Percentiles rank a stretch among this genome's conserved stretches.
Evolutionary conservation across 2,329 filamentous ascomycete genomes (phyloP).

Genomic region (Didymella segeticola): DNA sequence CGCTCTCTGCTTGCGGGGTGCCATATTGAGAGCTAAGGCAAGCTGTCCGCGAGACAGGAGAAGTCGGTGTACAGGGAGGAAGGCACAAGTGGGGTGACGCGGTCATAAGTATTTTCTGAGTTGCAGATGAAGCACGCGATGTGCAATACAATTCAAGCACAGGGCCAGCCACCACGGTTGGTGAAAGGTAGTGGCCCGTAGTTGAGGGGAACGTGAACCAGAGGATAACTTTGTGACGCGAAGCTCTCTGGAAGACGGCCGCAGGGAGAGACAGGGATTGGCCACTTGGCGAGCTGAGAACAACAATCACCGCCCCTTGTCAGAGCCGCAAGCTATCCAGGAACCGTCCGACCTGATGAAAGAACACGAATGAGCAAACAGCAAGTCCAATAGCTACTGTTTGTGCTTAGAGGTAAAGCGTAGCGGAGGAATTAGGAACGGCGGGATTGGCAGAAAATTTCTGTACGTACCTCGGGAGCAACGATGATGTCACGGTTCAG

Average conservation of each 20-base stretch:
- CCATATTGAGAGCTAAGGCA: slow-evolving; percentile 39
- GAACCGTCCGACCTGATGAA: slow-evolving; percentile 7
- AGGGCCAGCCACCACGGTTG: slow-evolving; percentile 35
- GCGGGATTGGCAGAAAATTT: slow-evolving; percentile 20
- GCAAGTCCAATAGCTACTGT: slow-evolving; percentile 13
- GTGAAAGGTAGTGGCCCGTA: slow-evolving; percentile 32
- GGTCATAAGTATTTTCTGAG: slow-evolving; percentile 31
- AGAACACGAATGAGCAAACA: slow-evolving; percentile 21
- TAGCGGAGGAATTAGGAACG: slow-evolving; percentile 18
- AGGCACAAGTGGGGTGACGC: slow-evolving; percentile 34
- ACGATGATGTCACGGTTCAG: slow-evolving; percentile 40
- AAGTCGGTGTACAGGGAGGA: slow-evolving; percentile 35
- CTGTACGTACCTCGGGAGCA: slow-evolving; percentile 35
- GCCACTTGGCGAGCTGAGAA: slow-evolving; percentile 28
- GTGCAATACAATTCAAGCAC: slow-evolving; percentile 19
- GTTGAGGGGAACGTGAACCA: slow-evolving; percentile 31
- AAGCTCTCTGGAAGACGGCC: slow-evolving; percentile 33
- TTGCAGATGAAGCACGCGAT: slow-evolving; percentile 11
- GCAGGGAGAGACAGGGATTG: slow-evolving; percentile 22
- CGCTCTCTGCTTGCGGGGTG: slow-evolving; percentile 38
- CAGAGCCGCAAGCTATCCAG: slow-evolving; percentile 19
- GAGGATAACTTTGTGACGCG: slow-evolving; percentile 41
- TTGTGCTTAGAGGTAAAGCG: slow-evolving; percentile 7
- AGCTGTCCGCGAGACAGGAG: slow-evolving; percentile 42
- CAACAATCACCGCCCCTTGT: slow-evolving; percentile 26